phyloP scores from a whole-genome alignment of 495 filamentous ascomycete species.

The Neurospora sp. region DNA sequence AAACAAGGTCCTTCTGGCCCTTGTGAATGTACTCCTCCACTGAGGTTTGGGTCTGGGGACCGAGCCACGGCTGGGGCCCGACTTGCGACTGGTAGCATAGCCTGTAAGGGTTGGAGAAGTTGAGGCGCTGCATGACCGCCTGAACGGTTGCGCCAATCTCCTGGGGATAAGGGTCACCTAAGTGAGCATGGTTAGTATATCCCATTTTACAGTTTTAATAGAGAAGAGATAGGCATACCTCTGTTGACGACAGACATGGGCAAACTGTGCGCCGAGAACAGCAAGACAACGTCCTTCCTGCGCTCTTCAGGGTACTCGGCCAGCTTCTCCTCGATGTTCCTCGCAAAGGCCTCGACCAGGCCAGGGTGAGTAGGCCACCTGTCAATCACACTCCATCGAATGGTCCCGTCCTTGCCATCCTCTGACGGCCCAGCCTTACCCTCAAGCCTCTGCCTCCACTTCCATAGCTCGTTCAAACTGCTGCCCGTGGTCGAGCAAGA shows the following conservation, averaged over 20 bases:
- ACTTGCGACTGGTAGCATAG: constrained; percentile 98
- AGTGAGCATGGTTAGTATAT: constrained; percentile 10
- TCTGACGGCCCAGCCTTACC: constrained; percentile 46
- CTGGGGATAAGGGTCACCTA: constrained; percentile 89
- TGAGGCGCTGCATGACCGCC: constrained; percentile 86
- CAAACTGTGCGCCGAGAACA: constrained; percentile 92
- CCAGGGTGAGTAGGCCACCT: constrained; percentile 90
- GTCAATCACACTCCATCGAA: constrained; percentile 97
- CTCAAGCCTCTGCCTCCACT: constrained; percentile 83
- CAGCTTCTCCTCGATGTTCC: constrained; percentile 77
- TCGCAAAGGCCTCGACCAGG: constrained; percentile 81
- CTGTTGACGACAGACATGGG: constrained; percentile 96
- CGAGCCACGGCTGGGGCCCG: constrained; percentile 89
- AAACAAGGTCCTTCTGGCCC: constrained; percentile 79
- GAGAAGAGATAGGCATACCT: constrained; percentile 36
- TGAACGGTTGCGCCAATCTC: constrained; percentile 97
- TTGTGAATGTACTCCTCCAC: constrained; percentile 84
- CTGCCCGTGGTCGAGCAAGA: constrained; percentile 98
- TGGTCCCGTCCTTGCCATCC: constrained; percentile 48
- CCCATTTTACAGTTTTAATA: background rate
- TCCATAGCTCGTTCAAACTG: constrained; percentile 95
- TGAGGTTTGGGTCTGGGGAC: constrained; percentile 81
- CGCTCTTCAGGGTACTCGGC: constrained; percentile 72
- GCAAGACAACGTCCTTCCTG: constrained; percentile 66
- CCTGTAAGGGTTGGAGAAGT: constrained; percentile 79